phyloP scores from a whole-genome alignment of 2,329 filamentous ascomycete genomes.

The Metarhizium humberi region DNA sequence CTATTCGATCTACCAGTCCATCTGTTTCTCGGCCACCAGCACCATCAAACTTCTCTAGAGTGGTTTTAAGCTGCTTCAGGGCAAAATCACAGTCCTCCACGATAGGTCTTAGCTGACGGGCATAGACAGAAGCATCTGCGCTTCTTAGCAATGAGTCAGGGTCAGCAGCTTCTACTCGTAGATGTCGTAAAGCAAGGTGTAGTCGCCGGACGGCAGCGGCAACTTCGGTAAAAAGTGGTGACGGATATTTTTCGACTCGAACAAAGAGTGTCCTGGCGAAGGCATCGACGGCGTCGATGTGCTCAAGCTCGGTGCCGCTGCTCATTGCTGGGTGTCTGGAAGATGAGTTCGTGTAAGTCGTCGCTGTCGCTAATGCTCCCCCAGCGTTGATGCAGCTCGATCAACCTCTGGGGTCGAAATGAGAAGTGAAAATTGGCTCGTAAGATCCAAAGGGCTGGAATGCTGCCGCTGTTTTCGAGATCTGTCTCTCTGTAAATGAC shows the following conservation, averaged over 20 bases:
- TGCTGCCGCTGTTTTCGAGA: neutral
- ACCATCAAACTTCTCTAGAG: constrained; percentile 38
- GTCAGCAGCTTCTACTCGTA: constrained; percentile 49
- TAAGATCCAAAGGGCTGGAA: neutral
- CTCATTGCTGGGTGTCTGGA: constrained; percentile 18
- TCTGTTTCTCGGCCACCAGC: constrained; percentile 19
- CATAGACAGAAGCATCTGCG: constrained; percentile 31
- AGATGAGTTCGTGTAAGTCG: neutral
- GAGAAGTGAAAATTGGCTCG: neutral
- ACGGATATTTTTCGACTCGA: constrained; percentile 35
- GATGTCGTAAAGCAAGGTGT: constrained; percentile 46
- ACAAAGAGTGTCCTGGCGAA: constrained; percentile 47
- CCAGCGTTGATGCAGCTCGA: neutral
- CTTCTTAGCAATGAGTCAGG: constrained; percentile 44
- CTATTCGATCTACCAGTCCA: constrained; percentile 28
- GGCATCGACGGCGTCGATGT: constrained; percentile 46
- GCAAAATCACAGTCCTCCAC: constrained; percentile 46
- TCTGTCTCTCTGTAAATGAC: neutral
- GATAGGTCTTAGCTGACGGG: constrained; percentile 39
- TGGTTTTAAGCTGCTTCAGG: constrained; percentile 43
- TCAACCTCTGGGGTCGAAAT: neutral
- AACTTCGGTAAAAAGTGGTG: constrained; percentile 40
- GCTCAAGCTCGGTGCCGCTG: constrained; percentile 24
- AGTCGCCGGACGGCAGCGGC: constrained; percentile 41
- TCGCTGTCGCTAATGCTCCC: neutral